These are phyloP conservation scores for Mortierella sp. DNA, from an alignment of 371 early-diverging fungal genomes.

Conservation along the genomic window DNA sequence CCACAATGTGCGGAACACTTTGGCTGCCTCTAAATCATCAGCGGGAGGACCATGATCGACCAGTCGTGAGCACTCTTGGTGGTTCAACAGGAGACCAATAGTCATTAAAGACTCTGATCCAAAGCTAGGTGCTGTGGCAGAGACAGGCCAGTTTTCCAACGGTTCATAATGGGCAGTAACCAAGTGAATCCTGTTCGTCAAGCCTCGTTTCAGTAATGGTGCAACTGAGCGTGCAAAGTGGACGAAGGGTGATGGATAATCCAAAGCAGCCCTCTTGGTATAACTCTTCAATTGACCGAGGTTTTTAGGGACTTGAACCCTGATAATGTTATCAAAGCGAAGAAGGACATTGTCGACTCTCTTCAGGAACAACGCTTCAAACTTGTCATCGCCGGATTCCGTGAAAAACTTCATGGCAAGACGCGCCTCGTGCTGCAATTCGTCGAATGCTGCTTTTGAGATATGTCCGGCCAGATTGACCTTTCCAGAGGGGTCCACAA, in stretches of 20 bases:
- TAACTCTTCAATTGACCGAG: slow-evolving; percentile 54
- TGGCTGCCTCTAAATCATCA: slow-evolving; percentile 67
- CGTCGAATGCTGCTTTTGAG: slow-evolving; percentile 64
- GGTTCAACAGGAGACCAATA: slow-evolving; percentile 79
- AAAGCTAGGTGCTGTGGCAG: slow-evolving; percentile 29
- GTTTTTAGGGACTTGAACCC: slow-evolving; percentile 53
- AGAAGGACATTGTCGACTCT: slow-evolving; percentile 71
- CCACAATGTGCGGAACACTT: slow-evolving; percentile 85
- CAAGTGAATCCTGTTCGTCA: slow-evolving; percentile 74
- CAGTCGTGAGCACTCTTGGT: slow-evolving; percentile 69
- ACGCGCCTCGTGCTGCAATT: slow-evolving; percentile 76
- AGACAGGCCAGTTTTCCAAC: slow-evolving; percentile 55
- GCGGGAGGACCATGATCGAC: slow-evolving; percentile 87
- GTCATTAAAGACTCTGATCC: slow-evolving; percentile 36
- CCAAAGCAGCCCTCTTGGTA: slow-evolving; percentile 61
- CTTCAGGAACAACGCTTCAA: slow-evolving; percentile 78
- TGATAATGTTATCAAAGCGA: slow-evolving; percentile 73
- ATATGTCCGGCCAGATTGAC: slow-evolving; percentile 82
- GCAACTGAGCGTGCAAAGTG: slow-evolving; percentile 63
- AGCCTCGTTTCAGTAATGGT: slow-evolving; percentile 65
- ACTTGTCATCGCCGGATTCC: slow-evolving; percentile 70
- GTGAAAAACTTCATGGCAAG: slow-evolving; percentile 71
- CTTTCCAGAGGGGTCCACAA: slow-evolving; percentile 86
- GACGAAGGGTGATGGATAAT: slow-evolving; percentile 65
- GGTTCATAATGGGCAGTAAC: slow-evolving; percentile 61